Conservation (phyloP, 306 rosid species). For the Mimosa pudica region DNA sequence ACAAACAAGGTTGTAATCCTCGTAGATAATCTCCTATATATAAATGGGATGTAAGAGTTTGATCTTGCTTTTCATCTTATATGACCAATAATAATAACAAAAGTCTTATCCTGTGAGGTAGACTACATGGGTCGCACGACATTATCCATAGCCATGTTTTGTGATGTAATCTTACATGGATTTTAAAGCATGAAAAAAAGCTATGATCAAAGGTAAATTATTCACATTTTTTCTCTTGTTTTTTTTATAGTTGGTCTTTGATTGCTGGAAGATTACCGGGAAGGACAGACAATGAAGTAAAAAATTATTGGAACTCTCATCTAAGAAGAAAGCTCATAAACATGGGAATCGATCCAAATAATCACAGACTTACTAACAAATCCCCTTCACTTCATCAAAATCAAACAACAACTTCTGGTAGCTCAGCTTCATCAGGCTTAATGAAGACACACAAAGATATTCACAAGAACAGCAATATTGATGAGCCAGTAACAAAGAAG, state of each 20-base stretch:
- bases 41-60: no score
- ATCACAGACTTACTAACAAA: constrained; percentile 47
- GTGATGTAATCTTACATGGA: background rate
- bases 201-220: background rate
- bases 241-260: constrained; percentile 66
- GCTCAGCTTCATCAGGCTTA: constrained; percentile 28
- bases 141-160: no score
- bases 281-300: constrained; percentile 85
- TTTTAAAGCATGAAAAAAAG: background rate
- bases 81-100: no score
- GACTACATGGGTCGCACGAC: no score
- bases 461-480: background rate
- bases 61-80: no score
- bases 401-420: constrained; percentile 12
- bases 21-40: no score
- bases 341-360: constrained; percentile 72
- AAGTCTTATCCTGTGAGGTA: no score
- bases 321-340: constrained; percentile 66
- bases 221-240: background rate
- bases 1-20: no score
- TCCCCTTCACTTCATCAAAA: constrained; percentile 15
- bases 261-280: constrained; percentile 93
- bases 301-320: constrained; percentile 85
- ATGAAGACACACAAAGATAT: background rate
- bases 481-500: constrained; percentile 15